Percentiles rank a stretch among this genome's conserved stretches.
Conservation (phyloP, 2,329 filamentous ascomycete genomes). For the Arthrocladium fulminans region DNA sequence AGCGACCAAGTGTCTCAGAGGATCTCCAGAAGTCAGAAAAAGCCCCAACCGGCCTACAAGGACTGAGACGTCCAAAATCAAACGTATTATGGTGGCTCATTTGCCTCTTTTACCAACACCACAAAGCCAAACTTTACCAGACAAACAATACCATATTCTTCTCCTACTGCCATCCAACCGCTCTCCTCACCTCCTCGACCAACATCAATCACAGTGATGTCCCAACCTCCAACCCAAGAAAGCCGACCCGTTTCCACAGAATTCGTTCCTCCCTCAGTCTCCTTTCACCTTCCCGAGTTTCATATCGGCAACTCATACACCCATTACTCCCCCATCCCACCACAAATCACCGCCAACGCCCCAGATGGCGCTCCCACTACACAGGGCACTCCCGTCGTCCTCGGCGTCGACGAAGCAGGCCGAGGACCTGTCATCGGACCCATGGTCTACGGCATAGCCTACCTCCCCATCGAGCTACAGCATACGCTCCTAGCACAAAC, state of each 20-base stretch:
- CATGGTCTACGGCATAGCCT: conserved; percentile 64
- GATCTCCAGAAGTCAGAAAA: too few species aligned
- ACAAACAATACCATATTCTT: too few species aligned
- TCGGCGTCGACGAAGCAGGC: conserved; percentile 90
- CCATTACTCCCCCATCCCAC: conserved; percentile 61
- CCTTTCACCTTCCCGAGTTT: conserved; percentile 40
- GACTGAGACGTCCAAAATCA: too few species aligned
- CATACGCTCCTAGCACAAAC: conserved; percentile 65
- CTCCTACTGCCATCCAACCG: too few species aligned
- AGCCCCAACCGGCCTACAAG: too few species aligned
- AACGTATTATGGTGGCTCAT: too few species aligned
- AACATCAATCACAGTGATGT: too few species aligned
- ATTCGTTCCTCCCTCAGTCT: conserved; percentile 61
- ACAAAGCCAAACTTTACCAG: too few species aligned
- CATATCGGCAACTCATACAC: conserved; percentile 60
- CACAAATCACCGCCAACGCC: conserved; percentile 45
- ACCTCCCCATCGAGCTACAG: conserved; percentile 55
- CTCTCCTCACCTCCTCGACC: too few species aligned
- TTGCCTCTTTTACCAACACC: too few species aligned
- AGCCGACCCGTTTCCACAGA: conserved; percentile 2
- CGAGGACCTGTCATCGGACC: conserved; percentile 82
- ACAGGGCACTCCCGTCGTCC: conserved; percentile 53
- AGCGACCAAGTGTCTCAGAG: too few species aligned
- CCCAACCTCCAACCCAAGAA: background rate
- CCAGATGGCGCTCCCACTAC: conserved; percentile 27